Conservation (phyloP, 179 eudicot genomes). For the Sideroxylon spinosum region DNA sequence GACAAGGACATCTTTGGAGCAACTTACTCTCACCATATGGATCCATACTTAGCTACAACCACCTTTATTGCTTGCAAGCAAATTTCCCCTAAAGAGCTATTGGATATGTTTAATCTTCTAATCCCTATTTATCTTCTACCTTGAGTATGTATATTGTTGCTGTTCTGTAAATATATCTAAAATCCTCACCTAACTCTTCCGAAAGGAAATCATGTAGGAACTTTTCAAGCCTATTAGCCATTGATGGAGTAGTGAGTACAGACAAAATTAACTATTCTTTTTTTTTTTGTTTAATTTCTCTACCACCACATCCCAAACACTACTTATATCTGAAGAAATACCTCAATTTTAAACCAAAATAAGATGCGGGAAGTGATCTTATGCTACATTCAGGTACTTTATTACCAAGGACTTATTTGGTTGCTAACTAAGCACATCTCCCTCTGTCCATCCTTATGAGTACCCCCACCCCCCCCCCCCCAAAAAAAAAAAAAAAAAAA, state of each 20-base stretch:
- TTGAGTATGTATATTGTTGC: background rate
- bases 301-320: background rate
- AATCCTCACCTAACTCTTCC: background rate
- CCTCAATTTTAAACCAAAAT: background rate
- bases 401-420: background rate
- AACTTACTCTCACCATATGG: background rate
- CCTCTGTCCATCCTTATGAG: background rate
- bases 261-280: background rate
- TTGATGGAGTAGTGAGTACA: background rate
- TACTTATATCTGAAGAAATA: too few relatives aligned
- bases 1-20: conserved; percentile 2
- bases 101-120: background rate
- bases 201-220: background rate
- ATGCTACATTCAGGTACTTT: too few relatives aligned
- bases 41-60: conserved; percentile 6
- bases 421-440: background rate
- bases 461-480: background rate
- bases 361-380: background rate
- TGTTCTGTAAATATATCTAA: background rate
- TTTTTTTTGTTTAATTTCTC: background rate
- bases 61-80: background rate
- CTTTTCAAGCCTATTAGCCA: background rate
- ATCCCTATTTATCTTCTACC: background rate
- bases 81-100: background rate
- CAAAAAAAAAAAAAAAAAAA: too few relatives aligned